These are phyloP conservation scores for Babesia ovata DNA, from an alignment of 169 alveolate genomes.

Conservation along the genomic window DNA sequence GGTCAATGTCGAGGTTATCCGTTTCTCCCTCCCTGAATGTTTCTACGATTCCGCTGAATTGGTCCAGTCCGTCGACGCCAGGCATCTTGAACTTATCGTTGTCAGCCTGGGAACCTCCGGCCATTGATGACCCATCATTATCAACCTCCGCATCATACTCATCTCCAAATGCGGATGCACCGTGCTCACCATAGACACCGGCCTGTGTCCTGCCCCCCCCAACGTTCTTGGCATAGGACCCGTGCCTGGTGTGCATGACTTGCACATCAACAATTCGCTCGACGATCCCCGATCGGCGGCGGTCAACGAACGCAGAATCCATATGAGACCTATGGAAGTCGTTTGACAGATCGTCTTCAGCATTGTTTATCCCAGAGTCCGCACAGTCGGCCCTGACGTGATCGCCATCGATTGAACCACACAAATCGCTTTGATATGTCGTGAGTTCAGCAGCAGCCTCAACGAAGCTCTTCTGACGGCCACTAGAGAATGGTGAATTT, in stretches of 20 bases:
- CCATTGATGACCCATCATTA: not conserved
- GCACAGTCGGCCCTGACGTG: not conserved
- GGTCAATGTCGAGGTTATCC: not conserved
- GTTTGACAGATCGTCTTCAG: not conserved
- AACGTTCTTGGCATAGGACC: not conserved
- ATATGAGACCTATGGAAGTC: not conserved
- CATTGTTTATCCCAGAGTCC: constrained; percentile 10
- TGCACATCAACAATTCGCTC: not conserved
- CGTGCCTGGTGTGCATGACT: not conserved
- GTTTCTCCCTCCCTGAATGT: constrained; percentile 22
- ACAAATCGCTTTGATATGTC: constrained; percentile 14
- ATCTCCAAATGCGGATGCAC: not conserved
- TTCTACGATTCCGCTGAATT: constrained; percentile 24
- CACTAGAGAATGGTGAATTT: not conserved
- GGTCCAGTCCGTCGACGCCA: constrained; percentile 24
- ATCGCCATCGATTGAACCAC: not conserved
- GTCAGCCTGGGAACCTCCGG: too few relatives aligned
- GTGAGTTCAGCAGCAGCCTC: constrained; percentile 2
- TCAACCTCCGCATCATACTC: not conserved
- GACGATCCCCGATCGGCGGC: not conserved
- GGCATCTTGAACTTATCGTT: not conserved
- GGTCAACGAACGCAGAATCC: not conserved
- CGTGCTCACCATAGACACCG: not conserved
- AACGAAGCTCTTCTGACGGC: constrained; percentile 2
- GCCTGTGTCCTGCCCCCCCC: not conserved